These are phyloP conservation scores for Cladophialophora exuberans DNA, from an alignment of 2,329 filamentous ascomycete genomes.

Conservation along the genomic window DNA sequence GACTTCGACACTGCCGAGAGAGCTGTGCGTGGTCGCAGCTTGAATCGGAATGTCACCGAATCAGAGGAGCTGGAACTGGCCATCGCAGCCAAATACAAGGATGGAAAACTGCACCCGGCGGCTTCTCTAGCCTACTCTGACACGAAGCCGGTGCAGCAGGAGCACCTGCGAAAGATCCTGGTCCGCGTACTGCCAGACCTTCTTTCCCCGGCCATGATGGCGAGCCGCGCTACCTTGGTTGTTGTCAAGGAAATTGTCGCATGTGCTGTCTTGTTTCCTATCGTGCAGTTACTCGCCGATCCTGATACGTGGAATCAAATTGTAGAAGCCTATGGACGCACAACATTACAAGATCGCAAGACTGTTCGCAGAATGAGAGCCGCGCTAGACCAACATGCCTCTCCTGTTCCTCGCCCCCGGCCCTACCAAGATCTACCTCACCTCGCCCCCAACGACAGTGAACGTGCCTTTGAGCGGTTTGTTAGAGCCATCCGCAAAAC, in stretches of 20 bases:
- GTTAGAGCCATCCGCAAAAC: constrained; percentile 86
- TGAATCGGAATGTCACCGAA: constrained; percentile 89
- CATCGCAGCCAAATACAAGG: constrained; percentile 90
- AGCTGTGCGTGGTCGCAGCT: constrained; percentile 79
- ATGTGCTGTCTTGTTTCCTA: constrained; percentile 83
- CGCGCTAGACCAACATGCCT: constrained; percentile 90
- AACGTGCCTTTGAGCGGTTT: constrained; percentile 92
- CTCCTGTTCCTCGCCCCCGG: constrained; percentile 69
- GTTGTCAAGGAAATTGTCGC: constrained; percentile 88
- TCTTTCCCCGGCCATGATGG: constrained; percentile 72
- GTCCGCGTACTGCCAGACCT: constrained; percentile 72
- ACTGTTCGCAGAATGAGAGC: constrained; percentile 90
- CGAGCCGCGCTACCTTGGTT: constrained; percentile 77
- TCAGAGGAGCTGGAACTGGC: constrained; percentile 94
- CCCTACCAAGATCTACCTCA: constrained; percentile 75
- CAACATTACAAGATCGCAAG: constrained; percentile 90
- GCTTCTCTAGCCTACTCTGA: constrained; percentile 82
- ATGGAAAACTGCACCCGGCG: constrained; percentile 85
- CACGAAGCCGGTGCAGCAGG: constrained; percentile 81
- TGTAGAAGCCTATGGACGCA: constrained; percentile 84
- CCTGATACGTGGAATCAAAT: constrained; percentile 98
- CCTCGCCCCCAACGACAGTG: constrained; percentile 78
- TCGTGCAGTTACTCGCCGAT: constrained; percentile 79
- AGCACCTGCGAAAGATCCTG: constrained; percentile 79
- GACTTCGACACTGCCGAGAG: constrained; percentile 92